A percentile compares a stretch with the other conserved stretches of the same genome.
phyloP scores from a whole-genome alignment of 2,329 filamentous ascomycete genomes.

The Chrysosporium queenslandicum region DNA sequence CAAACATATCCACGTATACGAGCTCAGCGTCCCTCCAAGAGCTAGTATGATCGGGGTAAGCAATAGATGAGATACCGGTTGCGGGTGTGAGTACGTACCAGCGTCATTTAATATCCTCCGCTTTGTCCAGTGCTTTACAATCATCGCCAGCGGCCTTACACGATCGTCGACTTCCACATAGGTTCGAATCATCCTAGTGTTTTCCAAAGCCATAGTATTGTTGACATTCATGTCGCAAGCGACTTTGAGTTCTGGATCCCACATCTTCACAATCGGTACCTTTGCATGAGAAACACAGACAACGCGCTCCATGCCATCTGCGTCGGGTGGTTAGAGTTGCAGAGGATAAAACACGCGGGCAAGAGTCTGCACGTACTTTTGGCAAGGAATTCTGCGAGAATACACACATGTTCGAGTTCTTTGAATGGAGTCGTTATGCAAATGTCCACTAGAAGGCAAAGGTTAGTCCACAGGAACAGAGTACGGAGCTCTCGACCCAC shows the following conservation, averaged over 20 bases:
- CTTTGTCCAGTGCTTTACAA: slow-evolving; percentile 96
- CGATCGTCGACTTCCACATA: slow-evolving; percentile 90
- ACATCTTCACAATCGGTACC: slow-evolving; percentile 96
- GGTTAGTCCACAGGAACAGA: slow-evolving; percentile 19
- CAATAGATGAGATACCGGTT: slow-evolving; percentile 14
- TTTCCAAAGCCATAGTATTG: slow-evolving; percentile 87
- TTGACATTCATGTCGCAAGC: slow-evolving; percentile 99
- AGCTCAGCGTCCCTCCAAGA: slow-evolving; percentile 87
- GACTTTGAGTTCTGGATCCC: slow-evolving; percentile 83
- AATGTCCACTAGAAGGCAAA: slow-evolving; percentile 69
- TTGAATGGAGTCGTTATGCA: slow-evolving; percentile 91
- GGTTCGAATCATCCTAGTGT: slow-evolving; percentile 94
- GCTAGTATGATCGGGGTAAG: slow-evolving; percentile 45
- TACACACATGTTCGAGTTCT: slow-evolving; percentile 79
- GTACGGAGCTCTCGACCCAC: slow-evolving; percentile 42
- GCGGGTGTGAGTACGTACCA: slow-evolving; percentile 48
- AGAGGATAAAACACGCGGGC: neutral
- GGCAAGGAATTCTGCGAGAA: slow-evolving; percentile 74
- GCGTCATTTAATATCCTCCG: slow-evolving; percentile 89
- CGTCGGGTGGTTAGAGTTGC: slow-evolving; percentile 7
- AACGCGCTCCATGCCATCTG: slow-evolving; percentile 93
- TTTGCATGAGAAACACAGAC: slow-evolving; percentile 91
- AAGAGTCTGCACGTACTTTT: slow-evolving; percentile 53
- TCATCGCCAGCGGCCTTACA: slow-evolving; percentile 87
- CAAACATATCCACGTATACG: slow-evolving; percentile 98